phyloP scores from a whole-genome alignment of 2,329 filamentous ascomycete species.

The Fusarium caatingaense region DNA sequence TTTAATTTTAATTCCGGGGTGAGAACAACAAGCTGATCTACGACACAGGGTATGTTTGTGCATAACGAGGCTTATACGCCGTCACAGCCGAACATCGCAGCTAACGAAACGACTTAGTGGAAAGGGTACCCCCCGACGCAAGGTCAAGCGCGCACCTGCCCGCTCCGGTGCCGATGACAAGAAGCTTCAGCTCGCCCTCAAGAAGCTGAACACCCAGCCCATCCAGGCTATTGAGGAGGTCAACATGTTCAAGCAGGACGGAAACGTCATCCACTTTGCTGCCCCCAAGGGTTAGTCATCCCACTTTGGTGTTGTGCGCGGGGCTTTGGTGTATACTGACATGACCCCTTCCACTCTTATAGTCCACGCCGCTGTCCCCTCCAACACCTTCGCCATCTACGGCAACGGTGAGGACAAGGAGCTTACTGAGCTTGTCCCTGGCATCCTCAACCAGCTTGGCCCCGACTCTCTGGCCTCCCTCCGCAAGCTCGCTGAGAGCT shows the following conservation, averaged over 20 bases:
- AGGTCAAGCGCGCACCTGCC: conserved; percentile 98
- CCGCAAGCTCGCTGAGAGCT: conserved; percentile 98
- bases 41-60: conserved; percentile 53
- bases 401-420: conserved; percentile 99
- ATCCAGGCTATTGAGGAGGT: conserved; percentile 99
- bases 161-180: conserved; percentile 96
- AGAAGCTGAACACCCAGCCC: conserved; percentile 99
- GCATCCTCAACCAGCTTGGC: conserved; percentile 99
- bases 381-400: conserved; percentile 99
- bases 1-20: neutral
- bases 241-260: conserved; percentile 99
- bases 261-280: conserved; percentile 99
- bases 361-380: conserved; percentile 97
- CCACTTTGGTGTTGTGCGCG: conserved; percentile 22
- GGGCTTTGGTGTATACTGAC: conserved; percentile 41
- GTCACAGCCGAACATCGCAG: conserved; percentile 38
- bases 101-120: conserved; percentile 66
- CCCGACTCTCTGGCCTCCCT: conserved; percentile 97
- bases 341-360: conserved; percentile 16
- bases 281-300: conserved; percentile 87
- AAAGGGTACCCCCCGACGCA: conserved; percentile 97
- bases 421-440: conserved; percentile 98
- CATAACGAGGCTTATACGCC: conserved; percentile 23
- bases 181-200: conserved; percentile 96
- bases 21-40: conserved; percentile 29